Percentiles rank a stretch among this genome's conserved stretches.
These are phyloP conservation scores for Elsinoe perseae DNA, from an alignment of 2,329 filamentous ascomycete species.

Conservation along the genomic window DNA sequence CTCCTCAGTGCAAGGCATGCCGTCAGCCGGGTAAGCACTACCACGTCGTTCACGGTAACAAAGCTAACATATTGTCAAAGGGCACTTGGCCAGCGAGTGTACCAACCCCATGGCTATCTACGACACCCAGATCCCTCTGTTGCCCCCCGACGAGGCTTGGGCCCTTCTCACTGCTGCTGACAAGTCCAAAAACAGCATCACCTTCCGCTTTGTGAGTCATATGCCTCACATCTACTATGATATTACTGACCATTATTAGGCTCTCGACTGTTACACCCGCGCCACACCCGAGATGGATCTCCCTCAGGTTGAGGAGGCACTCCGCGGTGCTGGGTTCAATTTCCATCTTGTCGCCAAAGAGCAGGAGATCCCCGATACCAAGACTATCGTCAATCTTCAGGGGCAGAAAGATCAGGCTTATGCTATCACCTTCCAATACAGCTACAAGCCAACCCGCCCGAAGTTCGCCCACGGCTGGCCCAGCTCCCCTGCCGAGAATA, in stretches of 20 bases:
- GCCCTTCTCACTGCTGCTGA: conserved; percentile 47
- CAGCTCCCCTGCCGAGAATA: conserved; percentile 41
- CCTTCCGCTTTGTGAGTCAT: conserved; percentile 47
- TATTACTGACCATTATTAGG: conserved; percentile 27
- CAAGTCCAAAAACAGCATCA: conserved; percentile 51
- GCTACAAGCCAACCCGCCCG: conserved; percentile 39
- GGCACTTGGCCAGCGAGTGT: conserved; percentile 51
- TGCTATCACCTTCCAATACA: conserved; percentile 43
- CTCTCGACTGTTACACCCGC: conserved; percentile 43
- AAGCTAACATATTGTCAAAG: conserved; percentile 33
- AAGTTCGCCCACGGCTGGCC: conserved; percentile 45
- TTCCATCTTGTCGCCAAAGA: conserved; percentile 58
- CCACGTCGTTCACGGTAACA: background rate
- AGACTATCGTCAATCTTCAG: conserved; percentile 66
- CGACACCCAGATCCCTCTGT: conserved; percentile 38
- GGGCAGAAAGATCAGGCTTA: conserved; percentile 51
- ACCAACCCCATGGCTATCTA: conserved; percentile 53
- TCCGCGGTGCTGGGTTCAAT: conserved; percentile 48
- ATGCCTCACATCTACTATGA: conserved; percentile 21
- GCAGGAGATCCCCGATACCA: conserved; percentile 45
- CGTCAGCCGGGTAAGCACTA: conserved; percentile 44
- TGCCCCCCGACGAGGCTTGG: conserved; percentile 51
- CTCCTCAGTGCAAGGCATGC: conserved; percentile 55
- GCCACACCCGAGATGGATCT: conserved; percentile 52
- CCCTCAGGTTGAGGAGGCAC: conserved; percentile 51